Evolutionary conservation across 352 stramenopile genomes (phyloP), one percentile per base, ranked within the genome.

Genomic region (Lagenidium sp.): DNA sequence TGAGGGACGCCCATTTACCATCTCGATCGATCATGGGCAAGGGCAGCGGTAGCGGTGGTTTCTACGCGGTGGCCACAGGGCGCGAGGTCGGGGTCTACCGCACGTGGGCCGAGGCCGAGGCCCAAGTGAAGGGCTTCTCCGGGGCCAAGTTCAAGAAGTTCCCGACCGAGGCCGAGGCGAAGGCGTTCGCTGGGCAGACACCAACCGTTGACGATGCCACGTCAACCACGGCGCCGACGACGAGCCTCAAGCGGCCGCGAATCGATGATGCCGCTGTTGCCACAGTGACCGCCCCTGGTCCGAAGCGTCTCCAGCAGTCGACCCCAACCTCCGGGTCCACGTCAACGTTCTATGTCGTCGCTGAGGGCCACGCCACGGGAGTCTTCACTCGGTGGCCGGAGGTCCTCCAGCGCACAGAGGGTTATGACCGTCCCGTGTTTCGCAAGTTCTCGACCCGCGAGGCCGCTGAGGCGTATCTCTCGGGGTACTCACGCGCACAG

Each of bases 121-220:
- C 57, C 28, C 60, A 81, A 32, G 70, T 91, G 10, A 71, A 79
- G 44, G 68, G 73, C 15, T 84, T 79, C 37, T 39, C 40, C 10
- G 63, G 61, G 12, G 60, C 63, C 18, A 55, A 41, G 13, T 87
- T 58, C 49, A 87, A 91, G 50, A 86, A 85, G 41, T 87, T 88
- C 47, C 44, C 64, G 24, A 75, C 60, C 4, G 19, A 55, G 22
- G 38, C 36, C 7, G 58, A 87, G 31, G 79, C 79, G 5, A 48
- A 71, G 13, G 52, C 54, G 18, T 88, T 85, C 39, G 37, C 88
- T 4, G 38, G 50, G 26, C 21, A 42, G 13, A 28, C 34, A 15
- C 41, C 16, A 3, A 22, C 24, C 18, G 15, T 15, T 8, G 38
- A 16, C 23, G 50, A 22, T 3, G 21, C 1, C 44, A 57, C 6